These are phyloP conservation scores for Trichosporon sp. DNA, from an alignment of 1,284 basidiomycete genomes.

Conservation along the genomic window DNA sequence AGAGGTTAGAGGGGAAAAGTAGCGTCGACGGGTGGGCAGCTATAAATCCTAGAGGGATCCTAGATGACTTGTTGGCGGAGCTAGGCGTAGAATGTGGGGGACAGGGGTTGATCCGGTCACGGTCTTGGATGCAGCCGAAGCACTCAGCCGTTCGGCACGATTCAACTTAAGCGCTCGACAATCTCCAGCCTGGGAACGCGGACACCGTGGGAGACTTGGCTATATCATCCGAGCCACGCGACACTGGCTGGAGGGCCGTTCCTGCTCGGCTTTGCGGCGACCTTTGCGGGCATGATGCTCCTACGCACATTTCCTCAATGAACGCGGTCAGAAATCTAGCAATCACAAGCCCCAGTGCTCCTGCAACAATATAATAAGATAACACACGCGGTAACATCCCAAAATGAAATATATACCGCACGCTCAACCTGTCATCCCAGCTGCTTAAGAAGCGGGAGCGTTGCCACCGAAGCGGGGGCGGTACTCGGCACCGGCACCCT, in stretches of 20 bases:
- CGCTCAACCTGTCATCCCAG: conserved; percentile 6
- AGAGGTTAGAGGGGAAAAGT: neutral
- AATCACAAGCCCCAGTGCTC: neutral
- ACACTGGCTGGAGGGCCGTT: neutral
- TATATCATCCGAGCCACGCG: neutral
- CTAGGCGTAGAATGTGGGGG: conserved; percentile 1
- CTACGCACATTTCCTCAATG: too few species aligned
- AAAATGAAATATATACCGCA: neutral
- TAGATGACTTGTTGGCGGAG: neutral
- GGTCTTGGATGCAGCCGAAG: neutral
- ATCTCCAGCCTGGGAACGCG: neutral
- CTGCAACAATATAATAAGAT: neutral
- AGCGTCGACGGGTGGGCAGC: neutral
- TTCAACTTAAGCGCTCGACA: conserved; percentile 6
- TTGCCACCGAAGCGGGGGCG: conserved; percentile 54
- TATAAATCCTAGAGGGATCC: neutral
- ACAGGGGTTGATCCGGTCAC: neutral
- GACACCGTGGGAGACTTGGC: neutral
- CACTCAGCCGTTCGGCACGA: neutral
- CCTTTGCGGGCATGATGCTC: too few species aligned
- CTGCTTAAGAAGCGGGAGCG: conserved; percentile 4
- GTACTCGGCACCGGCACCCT: conserved; percentile 72
- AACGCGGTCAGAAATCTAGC: neutral
- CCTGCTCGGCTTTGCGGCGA: too few species aligned
- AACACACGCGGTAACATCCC: neutral